These are phyloP conservation scores for Aphanomyces stellatus DNA, from an alignment of 352 stramenopile genomes.

Conservation along the genomic window DNA sequence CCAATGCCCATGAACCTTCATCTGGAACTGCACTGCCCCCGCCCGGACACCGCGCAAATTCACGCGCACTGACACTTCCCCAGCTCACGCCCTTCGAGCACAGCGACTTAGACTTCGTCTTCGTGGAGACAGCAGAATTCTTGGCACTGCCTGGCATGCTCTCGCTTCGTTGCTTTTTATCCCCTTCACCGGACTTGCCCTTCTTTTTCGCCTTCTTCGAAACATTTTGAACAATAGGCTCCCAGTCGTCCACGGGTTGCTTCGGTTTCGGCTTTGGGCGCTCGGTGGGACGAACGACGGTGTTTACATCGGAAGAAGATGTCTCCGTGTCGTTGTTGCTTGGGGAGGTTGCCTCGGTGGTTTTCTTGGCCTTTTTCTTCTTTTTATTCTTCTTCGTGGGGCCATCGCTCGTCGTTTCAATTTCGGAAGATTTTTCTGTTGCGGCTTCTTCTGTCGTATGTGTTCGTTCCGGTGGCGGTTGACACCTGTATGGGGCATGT, in stretches of 20 bases:
- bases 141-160: conserved; percentile 43
- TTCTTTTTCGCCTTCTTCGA: conserved; percentile 50
- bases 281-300: background rate
- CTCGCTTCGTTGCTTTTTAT: conserved; percentile 63
- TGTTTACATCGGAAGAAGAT: background rate
- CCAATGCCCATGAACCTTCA: conserved; percentile 73
- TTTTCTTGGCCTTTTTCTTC: conserved; percentile 44
- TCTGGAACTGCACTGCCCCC: conserved; percentile 67
- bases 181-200: conserved; percentile 27
- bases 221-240: background rate
- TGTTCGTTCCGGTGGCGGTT: background rate
- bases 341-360: background rate
- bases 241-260: background rate
- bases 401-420: background rate
- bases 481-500: background rate
- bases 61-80: conserved; percentile 53
- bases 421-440: background rate
- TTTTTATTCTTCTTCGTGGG: conserved; percentile 10
- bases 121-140: conserved; percentile 19
- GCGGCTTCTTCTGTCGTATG: background rate
- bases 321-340: background rate
- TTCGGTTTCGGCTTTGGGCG: too few relatives aligned
- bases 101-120: conserved; percentile 39
- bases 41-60: conserved; percentile 74
- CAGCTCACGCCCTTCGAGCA: conserved; percentile 67